Conservation (phyloP, 139 green algal genomes). For the Micractinium sp. region DNA sequence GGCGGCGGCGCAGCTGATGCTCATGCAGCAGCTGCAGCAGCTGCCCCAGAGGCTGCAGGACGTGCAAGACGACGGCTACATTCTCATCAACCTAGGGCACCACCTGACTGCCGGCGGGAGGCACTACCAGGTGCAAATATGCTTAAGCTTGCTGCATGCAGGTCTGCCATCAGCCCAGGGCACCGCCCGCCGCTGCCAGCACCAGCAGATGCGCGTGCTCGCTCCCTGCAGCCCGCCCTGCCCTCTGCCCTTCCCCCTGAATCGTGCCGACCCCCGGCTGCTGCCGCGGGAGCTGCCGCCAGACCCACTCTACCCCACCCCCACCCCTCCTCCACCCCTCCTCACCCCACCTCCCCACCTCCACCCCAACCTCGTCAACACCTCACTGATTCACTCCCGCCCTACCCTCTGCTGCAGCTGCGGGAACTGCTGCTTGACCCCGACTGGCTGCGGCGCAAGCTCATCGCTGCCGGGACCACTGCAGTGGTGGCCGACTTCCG, state of each 20-base stretch:
- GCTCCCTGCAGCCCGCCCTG: background rate
- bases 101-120: constrained; percentile 66
- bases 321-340: background rate
- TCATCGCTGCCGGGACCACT: constrained; percentile 71
- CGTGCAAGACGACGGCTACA: constrained; percentile 77
- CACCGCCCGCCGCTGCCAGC: no score
- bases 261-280: background rate
- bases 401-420: constrained; percentile 37
- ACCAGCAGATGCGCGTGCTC: no score
- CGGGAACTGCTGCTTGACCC: constrained; percentile 68
- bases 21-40: background rate
- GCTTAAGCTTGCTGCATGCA: background rate
- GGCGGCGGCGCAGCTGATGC: background rate
- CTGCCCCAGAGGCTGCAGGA: constrained; percentile 16
- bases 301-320: no score
- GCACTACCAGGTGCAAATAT: constrained; percentile 10
- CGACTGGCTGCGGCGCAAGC: constrained; percentile 81
- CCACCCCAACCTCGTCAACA: background rate
- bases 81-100: constrained; percentile 74
- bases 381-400: background rate
- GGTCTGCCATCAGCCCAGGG: no score
- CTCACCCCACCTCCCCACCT: background rate
- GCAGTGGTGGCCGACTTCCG: constrained; percentile 81
- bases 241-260: background rate
- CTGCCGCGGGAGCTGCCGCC: background rate